These are phyloP conservation scores for Aspergillus asperescens DNA, from an alignment of 495 filamentous ascomycete genomes.

Conservation along the genomic window DNA sequence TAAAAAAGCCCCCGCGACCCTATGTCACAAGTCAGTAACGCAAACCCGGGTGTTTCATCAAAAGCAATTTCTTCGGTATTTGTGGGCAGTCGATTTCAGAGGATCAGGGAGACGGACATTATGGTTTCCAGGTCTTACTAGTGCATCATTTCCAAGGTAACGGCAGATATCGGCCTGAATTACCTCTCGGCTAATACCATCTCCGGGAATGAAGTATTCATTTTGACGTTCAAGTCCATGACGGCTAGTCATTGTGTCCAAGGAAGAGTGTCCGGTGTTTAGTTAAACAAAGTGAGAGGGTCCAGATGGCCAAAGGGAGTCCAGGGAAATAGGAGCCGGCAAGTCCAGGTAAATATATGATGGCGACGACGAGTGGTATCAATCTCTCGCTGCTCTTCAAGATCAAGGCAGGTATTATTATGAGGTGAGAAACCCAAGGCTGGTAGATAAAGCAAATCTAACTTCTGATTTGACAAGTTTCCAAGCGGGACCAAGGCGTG, in stretches of 20 bases:
- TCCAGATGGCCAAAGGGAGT: conserved; percentile 32
- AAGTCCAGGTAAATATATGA: conserved; percentile 17
- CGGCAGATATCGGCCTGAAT: conserved; percentile 93
- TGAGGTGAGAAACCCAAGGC: conserved; percentile 23
- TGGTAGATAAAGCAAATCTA: conserved; percentile 22
- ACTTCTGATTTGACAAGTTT: conserved; percentile 17
- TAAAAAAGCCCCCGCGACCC: conserved; percentile 73
- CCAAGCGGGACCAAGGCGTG: conserved; percentile 17
- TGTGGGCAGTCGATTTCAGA: conserved; percentile 8
- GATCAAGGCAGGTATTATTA: conserved; percentile 22
- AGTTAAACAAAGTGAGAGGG: conserved; percentile 28
- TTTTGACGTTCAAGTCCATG: no score
- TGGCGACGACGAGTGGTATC: conserved; percentile 11
- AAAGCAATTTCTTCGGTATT: conserved; percentile 4
- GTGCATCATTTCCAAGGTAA: conserved; percentile 86
- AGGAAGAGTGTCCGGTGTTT: conserved; percentile 28
- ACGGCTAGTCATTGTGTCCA: conserved; percentile 45
- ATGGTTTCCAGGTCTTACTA: conserved; percentile 78
- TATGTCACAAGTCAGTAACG: conserved; percentile 40
- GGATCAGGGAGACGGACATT: conserved; percentile 53
- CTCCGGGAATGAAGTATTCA: conserved; percentile 81
- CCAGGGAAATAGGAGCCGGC: conserved; percentile 18
- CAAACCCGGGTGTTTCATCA: neutral
- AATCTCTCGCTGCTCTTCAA: conserved; percentile 15
- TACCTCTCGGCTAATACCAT: conserved; percentile 88